Base-by-base conservation (phyloP, 306 rosid species). In the Prunus armeniaca region DNA sequence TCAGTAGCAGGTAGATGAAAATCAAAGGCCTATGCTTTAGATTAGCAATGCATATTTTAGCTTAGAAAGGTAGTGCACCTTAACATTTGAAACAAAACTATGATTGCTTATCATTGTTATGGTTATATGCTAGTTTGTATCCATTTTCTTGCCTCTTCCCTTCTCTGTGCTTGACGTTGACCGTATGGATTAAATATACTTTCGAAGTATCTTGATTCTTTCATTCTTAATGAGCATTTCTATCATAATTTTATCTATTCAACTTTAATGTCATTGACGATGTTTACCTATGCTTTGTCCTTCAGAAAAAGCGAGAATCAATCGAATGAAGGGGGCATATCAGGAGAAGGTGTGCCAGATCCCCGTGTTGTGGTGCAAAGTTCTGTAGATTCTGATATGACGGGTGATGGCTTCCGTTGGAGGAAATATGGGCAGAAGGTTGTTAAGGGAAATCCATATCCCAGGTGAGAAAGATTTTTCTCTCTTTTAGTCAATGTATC, bases 401-500 rank as follows among this genome's bases (percentile, higher is more conserved):
- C 87, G 2, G 89, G 91, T 49, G 96, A 95, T 77, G 97, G 97
- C 60, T 88, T 89, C 78, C 97, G 97, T 74, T 95, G 99, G 99
- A 92, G 97, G 83, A 95, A 95, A 87, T 95, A 95, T 80, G 99
- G 99, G 10, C 97, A 95, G 89, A 95, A 95, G 71, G 93, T 95
- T 81, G 97, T 92, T 25, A 90, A 92, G 87, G 97, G 97, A 19
- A 95, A 89, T 86, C 92, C 96, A 81, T 84, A 87, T 82, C 97
- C 96, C 83, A 89, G 97, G 97, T 92, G 76, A 27, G 73, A 73
- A 60, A 45, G 6, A 24, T 18, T 63, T 3, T 49, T 69, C 9
- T 14, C 4, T 20, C n/a, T 41, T 43, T 13, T 14, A 24, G 70
- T n/a, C 6, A 41, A 38, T 65, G 30, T 38, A 20, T 19, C 24